Evolutionary conservation across 75 land plant species (phyloP).

Genomic region (Larix kaempferi): DNA sequence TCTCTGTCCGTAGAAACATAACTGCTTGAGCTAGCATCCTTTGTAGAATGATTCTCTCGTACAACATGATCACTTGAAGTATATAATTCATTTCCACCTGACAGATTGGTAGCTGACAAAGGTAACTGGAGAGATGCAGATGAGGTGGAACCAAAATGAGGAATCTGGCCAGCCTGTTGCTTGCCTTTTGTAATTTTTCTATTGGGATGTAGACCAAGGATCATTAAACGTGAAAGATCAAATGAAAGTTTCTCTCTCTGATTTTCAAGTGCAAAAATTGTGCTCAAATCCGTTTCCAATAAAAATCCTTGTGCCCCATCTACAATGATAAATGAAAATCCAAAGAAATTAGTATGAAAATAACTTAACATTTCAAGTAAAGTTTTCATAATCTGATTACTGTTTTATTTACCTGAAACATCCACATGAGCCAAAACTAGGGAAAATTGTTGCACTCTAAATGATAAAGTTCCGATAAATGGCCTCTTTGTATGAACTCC

Average conservation of each 20-base stretch:
- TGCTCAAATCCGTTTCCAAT: slow-evolving; percentile 21
- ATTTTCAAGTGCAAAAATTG: slow-evolving; percentile 14
- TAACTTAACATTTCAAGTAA: background rate
- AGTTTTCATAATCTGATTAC: background rate
- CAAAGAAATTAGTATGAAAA: background rate
- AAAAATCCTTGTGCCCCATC: slow-evolving; percentile 35
- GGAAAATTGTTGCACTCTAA: slow-evolving; percentile 30
- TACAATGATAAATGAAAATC: slow-evolving; percentile 11
- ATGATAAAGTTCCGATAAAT: slow-evolving; percentile 13
- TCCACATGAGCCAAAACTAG: slow-evolving; percentile 26
- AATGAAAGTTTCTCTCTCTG: slow-evolving; percentile 13
- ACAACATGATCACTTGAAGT: slow-evolving; percentile 8
- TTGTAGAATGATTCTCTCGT: background rate
- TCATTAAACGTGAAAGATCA: slow-evolving; percentile 28
- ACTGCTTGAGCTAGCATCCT: slow-evolving; percentile 7
- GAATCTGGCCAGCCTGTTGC: slow-evolving; percentile 11
- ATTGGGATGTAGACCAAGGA: slow-evolving; percentile 24
- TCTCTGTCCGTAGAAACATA: slow-evolving; percentile 9
- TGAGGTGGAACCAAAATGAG: slow-evolving; percentile 21
- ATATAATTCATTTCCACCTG: slow-evolving; percentile 12
- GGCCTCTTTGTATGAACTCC: background rate
- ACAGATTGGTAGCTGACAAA: background rate
- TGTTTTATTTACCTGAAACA: slow-evolving; percentile 23
- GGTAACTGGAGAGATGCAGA: slow-evolving; percentile 5
- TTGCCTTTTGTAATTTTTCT: slow-evolving; percentile 2